Conservation (phyloP, 2,329 filamentous ascomycete species). For the Chaetomium sp. region DNA sequence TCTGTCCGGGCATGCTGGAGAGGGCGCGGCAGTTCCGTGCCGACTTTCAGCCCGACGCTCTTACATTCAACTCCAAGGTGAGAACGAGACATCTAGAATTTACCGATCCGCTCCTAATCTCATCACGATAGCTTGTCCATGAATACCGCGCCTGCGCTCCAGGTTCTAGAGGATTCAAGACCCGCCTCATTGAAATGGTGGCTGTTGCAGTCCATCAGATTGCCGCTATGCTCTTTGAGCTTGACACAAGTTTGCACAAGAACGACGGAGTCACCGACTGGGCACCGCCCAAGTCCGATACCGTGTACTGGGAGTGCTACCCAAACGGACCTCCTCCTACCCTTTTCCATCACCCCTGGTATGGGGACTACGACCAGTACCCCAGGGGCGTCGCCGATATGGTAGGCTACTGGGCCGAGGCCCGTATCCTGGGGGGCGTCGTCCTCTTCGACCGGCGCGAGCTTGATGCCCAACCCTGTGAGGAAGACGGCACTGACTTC, state of each 20-base stretch:
- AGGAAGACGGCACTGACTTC: neutral
- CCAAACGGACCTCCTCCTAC: neutral
- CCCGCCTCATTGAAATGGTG: constrained; percentile 32
- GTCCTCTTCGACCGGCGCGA: constrained; percentile 31
- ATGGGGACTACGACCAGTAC: neutral
- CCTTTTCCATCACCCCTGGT: neutral
- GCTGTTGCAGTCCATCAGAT: constrained; percentile 33
- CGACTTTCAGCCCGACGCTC: constrained; percentile 7
- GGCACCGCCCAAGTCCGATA: constrained; percentile 11
- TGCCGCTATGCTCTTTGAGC: constrained; percentile 25
- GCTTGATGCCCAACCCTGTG: constrained; percentile 2
- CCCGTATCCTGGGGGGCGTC: neutral
- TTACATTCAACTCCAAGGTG: constrained; percentile 23
- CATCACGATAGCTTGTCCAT: constrained; percentile 9
- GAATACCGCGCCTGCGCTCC: constrained; percentile 23
- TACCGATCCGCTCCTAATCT: neutral
- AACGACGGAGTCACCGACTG: constrained; percentile 20
- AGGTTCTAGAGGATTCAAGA: constrained; percentile 26
- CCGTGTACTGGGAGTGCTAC: neutral
- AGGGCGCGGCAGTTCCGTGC: constrained; percentile 22
- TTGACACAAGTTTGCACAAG: constrained; percentile 22
- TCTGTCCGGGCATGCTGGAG: constrained; percentile 26
- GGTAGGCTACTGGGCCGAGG: constrained; percentile 8
- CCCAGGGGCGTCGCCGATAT: neutral
- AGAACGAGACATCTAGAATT: neutral